Evolutionary conservation across 2,329 filamentous ascomycete genomes (phyloP).

Genomic region (Monosporascus sp.): DNA sequence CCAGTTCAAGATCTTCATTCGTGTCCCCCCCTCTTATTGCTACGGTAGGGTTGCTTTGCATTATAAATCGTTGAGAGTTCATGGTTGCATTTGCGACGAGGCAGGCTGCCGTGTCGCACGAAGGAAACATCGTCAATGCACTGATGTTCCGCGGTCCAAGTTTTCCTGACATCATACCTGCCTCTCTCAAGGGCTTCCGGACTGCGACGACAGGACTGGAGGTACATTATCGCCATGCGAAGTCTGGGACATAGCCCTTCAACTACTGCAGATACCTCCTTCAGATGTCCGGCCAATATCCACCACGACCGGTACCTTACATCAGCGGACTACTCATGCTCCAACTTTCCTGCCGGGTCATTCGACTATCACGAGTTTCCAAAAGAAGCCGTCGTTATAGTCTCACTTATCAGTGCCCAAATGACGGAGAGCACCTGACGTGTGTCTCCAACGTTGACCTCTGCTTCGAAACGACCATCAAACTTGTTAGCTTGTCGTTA

Average conservation of each 20-base stretch:
- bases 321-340: conserved; percentile 20
- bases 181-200: background rate
- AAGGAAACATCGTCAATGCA: background rate
- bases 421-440: conserved; percentile 14
- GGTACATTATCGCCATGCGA: conserved; percentile 3
- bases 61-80: background rate
- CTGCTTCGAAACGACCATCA: conserved; percentile 7
- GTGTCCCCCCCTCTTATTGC: background rate
- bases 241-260: conserved; percentile 11
- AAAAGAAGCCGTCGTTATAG: conserved; percentile 12
- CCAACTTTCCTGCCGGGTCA: conserved; percentile 18
- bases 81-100: no score
- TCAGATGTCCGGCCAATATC: conserved; percentile 9
- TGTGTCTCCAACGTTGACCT: background rate
- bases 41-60: background rate
- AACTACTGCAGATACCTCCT: background rate
- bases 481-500: conserved; percentile 10
- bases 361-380: conserved; percentile 17
- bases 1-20: background rate
- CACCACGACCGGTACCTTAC: conserved; percentile 24
- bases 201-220: background rate
- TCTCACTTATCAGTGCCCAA: conserved; percentile 10
- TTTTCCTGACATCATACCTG: background rate
- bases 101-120: background rate
- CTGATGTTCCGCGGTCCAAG: background rate